Conservation (phyloP, 2,329 filamentous ascomycete species). For the Hymenotorrendiella dingleyae region DNA sequence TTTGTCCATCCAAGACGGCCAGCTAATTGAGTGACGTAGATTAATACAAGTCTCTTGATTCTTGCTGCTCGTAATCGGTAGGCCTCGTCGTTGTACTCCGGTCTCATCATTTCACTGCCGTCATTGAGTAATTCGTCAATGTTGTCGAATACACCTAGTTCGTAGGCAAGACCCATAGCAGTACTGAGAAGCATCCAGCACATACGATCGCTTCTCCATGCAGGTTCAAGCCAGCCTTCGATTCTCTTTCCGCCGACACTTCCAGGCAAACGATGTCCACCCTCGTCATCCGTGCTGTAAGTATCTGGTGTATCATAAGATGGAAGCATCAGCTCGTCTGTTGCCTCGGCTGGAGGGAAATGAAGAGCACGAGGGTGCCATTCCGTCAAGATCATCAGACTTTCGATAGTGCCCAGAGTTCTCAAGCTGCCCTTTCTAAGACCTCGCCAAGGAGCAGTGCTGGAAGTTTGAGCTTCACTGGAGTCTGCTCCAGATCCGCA, state of each 20-base stretch:
- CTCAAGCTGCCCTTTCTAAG: constrained; percentile 73
- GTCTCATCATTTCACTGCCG: constrained; percentile 51
- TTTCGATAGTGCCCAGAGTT: constrained; percentile 90
- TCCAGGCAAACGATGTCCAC: constrained; percentile 36
- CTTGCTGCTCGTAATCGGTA: constrained; percentile 74
- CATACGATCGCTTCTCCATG: constrained; percentile 91
- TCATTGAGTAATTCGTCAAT: constrained; percentile 65
- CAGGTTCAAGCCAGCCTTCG: constrained; percentile 93
- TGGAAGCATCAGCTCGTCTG: constrained; percentile 62
- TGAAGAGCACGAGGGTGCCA: constrained; percentile 95
- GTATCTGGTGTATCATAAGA: constrained; percentile 44
- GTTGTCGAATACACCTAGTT: constrained; percentile 91
- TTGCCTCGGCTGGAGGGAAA: constrained; percentile 77
- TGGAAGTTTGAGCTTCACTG: constrained; percentile 55
- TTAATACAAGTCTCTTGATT: constrained; percentile 78
- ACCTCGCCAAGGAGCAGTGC: constrained; percentile 64
- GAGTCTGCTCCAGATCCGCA: constrained; percentile 60
- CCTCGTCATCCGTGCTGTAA: constrained; percentile 39
- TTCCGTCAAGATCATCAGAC: constrained; percentile 86
- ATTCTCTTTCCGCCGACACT: constrained; percentile 78
- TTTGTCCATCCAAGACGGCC: constrained; percentile 88
- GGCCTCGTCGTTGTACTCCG: constrained; percentile 66
- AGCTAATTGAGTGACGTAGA: constrained; percentile 91
- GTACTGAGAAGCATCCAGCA: constrained; percentile 97
- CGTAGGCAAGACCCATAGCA: constrained; percentile 82